Conservation (phyloP, 2,329 filamentous ascomycete genomes). For the Monosporascus sp. region DNA sequence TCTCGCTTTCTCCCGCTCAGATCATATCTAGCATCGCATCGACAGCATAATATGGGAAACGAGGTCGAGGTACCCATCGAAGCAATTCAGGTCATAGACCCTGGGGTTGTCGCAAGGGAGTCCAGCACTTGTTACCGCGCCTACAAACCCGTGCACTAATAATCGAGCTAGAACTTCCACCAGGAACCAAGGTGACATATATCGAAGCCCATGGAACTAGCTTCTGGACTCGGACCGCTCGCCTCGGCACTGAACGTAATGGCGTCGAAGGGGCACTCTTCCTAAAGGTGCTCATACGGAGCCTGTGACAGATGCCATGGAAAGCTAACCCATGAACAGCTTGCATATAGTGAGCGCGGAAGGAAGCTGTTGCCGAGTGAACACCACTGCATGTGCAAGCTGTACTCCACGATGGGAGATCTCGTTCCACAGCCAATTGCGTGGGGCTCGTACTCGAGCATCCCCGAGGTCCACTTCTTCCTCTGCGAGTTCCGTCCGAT, state of each 20-base stretch:
- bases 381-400: conserved; percentile 5
- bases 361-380: conserved; percentile 11
- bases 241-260: conserved; percentile 7
- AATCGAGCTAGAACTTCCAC: conserved; percentile 6
- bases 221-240: conserved; percentile 17
- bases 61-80: conserved; percentile 5
- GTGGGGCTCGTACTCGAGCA: conserved; percentile 8
- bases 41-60: neutral
- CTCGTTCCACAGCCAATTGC: conserved; percentile 8
- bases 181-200: neutral
- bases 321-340: conserved; percentile 2
- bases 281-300: conserved; percentile 9
- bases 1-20: no score
- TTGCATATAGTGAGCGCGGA: conserved; percentile 6
- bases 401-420: conserved; percentile 3
- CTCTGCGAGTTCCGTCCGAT: conserved; percentile 14
- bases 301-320: neutral
- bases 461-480: conserved; percentile 11
- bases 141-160: neutral
- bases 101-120: conserved; percentile 6
- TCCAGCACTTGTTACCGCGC: neutral
- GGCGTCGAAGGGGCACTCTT: conserved; percentile 6
- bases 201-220: conserved; percentile 12
- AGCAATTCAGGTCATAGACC: conserved; percentile 6
- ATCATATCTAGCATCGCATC: neutral